These are phyloP conservation scores for Backusella psychrophila DNA, from an alignment of 192 early-diverging fungal genomes.

Conservation along the genomic window DNA sequence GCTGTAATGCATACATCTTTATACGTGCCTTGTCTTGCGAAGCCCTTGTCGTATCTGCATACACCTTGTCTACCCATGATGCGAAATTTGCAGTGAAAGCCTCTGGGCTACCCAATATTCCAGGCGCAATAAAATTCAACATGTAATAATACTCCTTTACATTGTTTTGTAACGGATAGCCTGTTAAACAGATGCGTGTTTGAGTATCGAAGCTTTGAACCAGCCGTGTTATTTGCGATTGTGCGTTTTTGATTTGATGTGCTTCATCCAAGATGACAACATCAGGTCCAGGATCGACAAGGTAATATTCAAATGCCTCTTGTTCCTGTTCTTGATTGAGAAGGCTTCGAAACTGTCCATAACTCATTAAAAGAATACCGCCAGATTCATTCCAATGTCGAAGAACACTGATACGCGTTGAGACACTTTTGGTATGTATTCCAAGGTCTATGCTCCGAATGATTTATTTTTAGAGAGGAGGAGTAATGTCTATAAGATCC, in stretches of 20 bases:
- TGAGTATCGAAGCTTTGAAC: constrained; percentile 49
- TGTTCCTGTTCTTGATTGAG: neutral
- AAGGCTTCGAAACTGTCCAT: constrained; percentile 55
- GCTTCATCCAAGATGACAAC: constrained; percentile 83
- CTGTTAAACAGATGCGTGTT: constrained; percentile 73
- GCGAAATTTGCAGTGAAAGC: constrained; percentile 60
- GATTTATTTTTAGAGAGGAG: no score
- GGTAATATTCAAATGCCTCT: constrained; percentile 23
- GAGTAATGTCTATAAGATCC: neutral
- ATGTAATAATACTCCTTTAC: constrained; percentile 78
- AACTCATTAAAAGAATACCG: constrained; percentile 70
- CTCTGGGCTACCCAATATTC: constrained; percentile 52
- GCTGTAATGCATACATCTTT: constrained; percentile 56
- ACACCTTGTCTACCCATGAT: constrained; percentile 61
- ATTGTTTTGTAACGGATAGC: constrained; percentile 84
- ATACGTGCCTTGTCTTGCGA: constrained; percentile 16
- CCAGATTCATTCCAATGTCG: constrained; percentile 57
- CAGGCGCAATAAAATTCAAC: constrained; percentile 72
- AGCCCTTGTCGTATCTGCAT: constrained; percentile 43
- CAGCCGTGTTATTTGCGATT: neutral
- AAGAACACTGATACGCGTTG: constrained; percentile 33
- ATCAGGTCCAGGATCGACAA: constrained; percentile 66
- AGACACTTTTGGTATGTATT: neutral
- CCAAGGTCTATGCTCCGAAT: neutral
- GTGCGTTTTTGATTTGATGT: constrained; percentile 66